phyloP scores from a whole-genome alignment of 495 filamentous ascomycete genomes.

The Aspergillus ellipticus region DNA sequence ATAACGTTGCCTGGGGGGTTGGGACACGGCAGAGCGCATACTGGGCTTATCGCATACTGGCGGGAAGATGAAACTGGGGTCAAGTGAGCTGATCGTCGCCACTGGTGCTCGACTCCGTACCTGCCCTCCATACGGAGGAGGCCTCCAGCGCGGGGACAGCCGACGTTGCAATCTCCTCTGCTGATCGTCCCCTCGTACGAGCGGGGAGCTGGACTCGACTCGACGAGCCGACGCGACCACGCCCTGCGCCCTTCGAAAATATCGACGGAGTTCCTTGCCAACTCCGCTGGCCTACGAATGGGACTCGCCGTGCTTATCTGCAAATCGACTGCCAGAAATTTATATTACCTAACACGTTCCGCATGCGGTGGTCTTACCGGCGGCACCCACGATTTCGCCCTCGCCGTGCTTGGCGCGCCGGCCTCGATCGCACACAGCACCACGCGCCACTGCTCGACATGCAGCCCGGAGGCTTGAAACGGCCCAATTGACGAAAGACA shows the following conservation, averaged over 20 bases:
- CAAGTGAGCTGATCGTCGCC: neutral
- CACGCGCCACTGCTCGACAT: neutral
- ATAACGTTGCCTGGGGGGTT: neutral
- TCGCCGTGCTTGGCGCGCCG: neutral
- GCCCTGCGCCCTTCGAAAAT: neutral
- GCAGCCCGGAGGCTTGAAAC: neutral
- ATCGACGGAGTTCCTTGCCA: neutral
- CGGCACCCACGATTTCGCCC: neutral
- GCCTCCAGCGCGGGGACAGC: constrained; percentile 6
- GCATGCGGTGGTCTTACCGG: constrained; percentile 12
- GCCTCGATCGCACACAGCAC: neutral
- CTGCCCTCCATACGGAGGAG: neutral
- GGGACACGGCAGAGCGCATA: neutral
- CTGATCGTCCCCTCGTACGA: constrained; percentile 5
- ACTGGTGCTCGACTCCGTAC: neutral
- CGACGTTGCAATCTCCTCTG: constrained; percentile 8
- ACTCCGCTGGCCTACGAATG: constrained; percentile 11
- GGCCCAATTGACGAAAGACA: neutral
- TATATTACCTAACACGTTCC: constrained; percentile 24
- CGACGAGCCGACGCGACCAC: neutral
- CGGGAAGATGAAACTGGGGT: no score
- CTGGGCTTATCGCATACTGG: neutral
- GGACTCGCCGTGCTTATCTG: constrained; percentile 12
- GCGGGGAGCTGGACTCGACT: neutral
- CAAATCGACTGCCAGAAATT: constrained; percentile 5